Base-by-base conservation (phyloP, 2,329 filamentous ascomycete genomes). In the Apiospora malaysiana region DNA sequence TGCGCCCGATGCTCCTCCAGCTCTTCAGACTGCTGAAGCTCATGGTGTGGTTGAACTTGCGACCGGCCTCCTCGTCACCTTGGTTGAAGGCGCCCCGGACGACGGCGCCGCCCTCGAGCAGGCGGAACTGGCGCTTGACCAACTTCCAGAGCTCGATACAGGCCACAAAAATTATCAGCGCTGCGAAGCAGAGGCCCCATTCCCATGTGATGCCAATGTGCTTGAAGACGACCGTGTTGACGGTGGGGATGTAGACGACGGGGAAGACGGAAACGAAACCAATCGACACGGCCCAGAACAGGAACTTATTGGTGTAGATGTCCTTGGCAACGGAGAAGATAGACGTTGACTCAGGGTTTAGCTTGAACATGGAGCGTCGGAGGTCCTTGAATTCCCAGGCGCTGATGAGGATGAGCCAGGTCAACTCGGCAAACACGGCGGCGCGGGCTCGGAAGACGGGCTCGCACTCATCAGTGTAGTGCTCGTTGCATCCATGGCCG, bases 311-410 rank as follows among this genome's bases (percentile, higher is more conserved):
- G 73, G 85, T 83, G 83, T 90, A 93, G 8, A 94, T 79, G 74
- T 93, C 91, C 77, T 85, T 83, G 81, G 88, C 88, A 66, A 91
- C 78, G 40, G 87, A 84, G 78, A 89, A 87, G 49, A 77, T 79
- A 73, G 84, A 86, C 51, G 81, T 78, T 78, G 85, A 83, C 37
- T 86, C 83, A 1, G 88, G 86, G 76, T 90, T 84, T 77, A 94
- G 88, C 59, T 87, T 86, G 85, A 94, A 93, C 82, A 94, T 87
- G 63, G 90, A 92, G 18, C 91, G 89, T 7, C 90, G 89, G 77
- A 93, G 87, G 76, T 91, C 88, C 81, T 93, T 91, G 82, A 93
- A 92, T 82, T 94, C 92, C 92, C 92, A 94, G 2, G 92, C 92
- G 1, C 92, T 89, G 77, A 94, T 86, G 66, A 94, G 86, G 46